Percentiles rank a stretch among this genome's conserved stretches.
phyloP scores from a whole-genome alignment of 75 land plant genomes.

The Sequoiadendron giganteum region DNA sequence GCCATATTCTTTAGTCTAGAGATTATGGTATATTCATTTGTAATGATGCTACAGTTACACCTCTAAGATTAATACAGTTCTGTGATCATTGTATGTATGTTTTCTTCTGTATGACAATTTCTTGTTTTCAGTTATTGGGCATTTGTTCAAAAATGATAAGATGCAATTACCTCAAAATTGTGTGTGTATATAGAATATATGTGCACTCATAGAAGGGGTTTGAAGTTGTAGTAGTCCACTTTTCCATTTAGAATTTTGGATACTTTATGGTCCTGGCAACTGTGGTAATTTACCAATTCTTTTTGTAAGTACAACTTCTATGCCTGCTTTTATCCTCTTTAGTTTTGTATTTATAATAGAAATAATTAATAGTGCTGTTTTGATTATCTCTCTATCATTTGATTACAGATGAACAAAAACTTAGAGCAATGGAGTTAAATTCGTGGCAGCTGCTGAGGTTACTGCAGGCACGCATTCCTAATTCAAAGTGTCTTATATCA shows the following conservation, averaged over 20 bases:
- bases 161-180: neutral
- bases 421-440: slow-evolving; percentile 79
- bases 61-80: neutral
- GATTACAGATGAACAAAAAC: slow-evolving; percentile 64
- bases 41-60: neutral
- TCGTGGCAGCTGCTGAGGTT: slow-evolving; percentile 83
- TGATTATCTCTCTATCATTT: slow-evolving; percentile 4
- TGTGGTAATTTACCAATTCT: neutral
- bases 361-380: neutral
- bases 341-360: neutral
- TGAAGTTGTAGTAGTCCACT: neutral
- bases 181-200: neutral
- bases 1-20: neutral
- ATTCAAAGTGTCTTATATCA: slow-evolving; percentile 40
- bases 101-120: neutral
- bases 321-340: neutral
- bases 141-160: neutral
- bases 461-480: slow-evolving; percentile 57
- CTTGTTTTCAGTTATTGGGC: neutral
- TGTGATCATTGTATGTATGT: neutral
- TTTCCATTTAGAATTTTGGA: neutral
- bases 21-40: neutral
- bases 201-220: neutral
- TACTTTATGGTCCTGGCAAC: neutral
- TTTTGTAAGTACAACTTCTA: neutral